Evolutionary conservation across 306 rosid species (phyloP).

Genomic region (Glycine latifolia): DNA sequence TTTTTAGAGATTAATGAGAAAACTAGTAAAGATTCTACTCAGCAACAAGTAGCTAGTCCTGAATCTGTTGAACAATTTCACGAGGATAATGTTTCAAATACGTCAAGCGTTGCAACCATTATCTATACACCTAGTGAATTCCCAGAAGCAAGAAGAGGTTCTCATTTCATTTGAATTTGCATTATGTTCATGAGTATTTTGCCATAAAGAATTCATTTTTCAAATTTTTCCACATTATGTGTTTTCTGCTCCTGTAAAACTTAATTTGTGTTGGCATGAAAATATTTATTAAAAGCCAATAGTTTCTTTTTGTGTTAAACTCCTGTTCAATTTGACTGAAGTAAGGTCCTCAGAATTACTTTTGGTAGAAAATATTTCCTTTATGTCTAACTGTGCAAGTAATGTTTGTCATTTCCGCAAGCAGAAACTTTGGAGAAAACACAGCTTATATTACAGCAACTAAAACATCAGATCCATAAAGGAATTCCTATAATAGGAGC

Average conservation of each 20-base stretch:
- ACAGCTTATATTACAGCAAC: conserved; percentile 66
- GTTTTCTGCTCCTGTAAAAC: background rate
- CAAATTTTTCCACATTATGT: background rate
- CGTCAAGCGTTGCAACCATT: conserved; percentile 50
- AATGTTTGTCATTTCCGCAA: conserved; percentile 34
- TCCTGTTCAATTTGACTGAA: background rate
- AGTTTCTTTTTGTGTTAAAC: conserved; percentile 32
- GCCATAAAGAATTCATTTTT: conserved; percentile 28
- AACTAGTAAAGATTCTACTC: conserved; percentile 48
- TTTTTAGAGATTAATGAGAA: conserved; percentile 71
- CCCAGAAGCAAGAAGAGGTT: conserved; percentile 93
- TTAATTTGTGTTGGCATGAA: conserved; percentile 34
- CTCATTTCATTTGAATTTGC: conserved; percentile 41
- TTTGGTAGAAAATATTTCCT: conserved; percentile 3
- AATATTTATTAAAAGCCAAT: conserved; percentile 17
- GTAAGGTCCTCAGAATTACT: conserved; percentile 2
- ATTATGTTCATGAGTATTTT: conserved; percentile 26
- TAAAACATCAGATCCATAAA: conserved; percentile 68
- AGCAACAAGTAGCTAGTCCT: conserved; percentile 47
- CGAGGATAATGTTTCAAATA: conserved; percentile 50
- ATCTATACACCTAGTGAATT: conserved; percentile 68
- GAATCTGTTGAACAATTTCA: conserved; percentile 49
- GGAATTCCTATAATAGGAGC: conserved; percentile 88
- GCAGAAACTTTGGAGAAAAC: conserved; percentile 86
- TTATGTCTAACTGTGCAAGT: conserved; percentile 19